A percentile compares a stretch with the other conserved stretches of the same genome.
These are phyloP conservation scores for Avena insularis DNA, from an alignment of 176 grass and related monocot species.

Conservation along the genomic window DNA sequence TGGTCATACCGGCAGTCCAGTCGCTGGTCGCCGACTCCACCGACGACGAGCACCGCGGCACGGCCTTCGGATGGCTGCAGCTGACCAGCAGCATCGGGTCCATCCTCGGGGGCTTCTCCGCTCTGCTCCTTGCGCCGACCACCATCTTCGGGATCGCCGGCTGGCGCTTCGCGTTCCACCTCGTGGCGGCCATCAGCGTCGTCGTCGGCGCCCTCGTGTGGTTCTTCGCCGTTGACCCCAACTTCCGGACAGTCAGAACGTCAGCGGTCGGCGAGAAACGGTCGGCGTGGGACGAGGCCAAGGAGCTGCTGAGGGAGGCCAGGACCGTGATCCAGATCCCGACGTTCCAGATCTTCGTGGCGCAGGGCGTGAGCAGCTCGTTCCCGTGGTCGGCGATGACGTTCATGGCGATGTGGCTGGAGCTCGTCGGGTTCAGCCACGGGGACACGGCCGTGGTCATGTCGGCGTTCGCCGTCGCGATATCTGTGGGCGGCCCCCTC, in stretches of 20 bases:
- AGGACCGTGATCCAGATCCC: constrained; percentile 55
- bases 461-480: constrained; percentile 37
- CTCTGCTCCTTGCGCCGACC: constrained; percentile 62
- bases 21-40: constrained; percentile 77
- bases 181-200: constrained; percentile 63
- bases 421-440: constrained; percentile 77
- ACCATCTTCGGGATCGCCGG: constrained; percentile 67
- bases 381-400: constrained; percentile 68
- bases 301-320: constrained; percentile 55
- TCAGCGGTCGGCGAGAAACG: neutral
- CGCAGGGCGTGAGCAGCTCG: constrained; percentile 64
- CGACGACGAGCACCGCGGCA: constrained; percentile 60
- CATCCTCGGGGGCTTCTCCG: constrained; percentile 64
- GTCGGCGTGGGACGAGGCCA: constrained; percentile 47
- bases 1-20: constrained; percentile 68
- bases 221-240: constrained; percentile 61
- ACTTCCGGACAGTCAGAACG: neutral
- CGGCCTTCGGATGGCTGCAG: constrained; percentile 75
- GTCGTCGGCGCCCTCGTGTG: constrained; percentile 55
- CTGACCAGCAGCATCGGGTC: constrained; percentile 71
- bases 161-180: constrained; percentile 83
- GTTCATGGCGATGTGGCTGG: constrained; percentile 77
- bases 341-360: constrained; percentile 68
- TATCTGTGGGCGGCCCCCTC: constrained; percentile 51
- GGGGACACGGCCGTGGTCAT: constrained; percentile 43